A percentile compares a stretch with the other conserved stretches of the same genome.
Evolutionary conservation across 495 filamentous ascomycete genomes (phyloP).

Genomic region (Xylaria curta): DNA sequence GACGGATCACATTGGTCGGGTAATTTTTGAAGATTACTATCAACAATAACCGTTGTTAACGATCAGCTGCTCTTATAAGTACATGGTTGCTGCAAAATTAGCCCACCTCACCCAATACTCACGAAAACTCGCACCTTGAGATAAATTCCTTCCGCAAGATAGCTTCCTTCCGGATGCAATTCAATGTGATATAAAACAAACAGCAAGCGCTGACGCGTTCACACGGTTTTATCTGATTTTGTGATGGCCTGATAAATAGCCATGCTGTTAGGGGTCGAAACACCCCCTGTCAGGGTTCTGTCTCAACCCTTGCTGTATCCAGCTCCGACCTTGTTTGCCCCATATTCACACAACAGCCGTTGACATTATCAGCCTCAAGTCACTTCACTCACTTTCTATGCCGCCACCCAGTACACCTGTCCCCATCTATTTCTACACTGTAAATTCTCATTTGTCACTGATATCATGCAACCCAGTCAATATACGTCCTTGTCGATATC

Average conservation of each 20-base stretch:
- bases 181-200: not conserved
- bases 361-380: conserved; percentile 10
- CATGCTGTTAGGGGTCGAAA: conserved; percentile 26
- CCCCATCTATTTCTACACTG: not conserved
- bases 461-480: conserved; percentile 1
- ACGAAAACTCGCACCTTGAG: not conserved
- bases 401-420: not conserved
- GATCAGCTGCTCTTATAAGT: not conserved
- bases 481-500: not conserved
- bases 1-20: not conserved
- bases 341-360: not conserved
- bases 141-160: not conserved
- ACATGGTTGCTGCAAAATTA: not conserved
- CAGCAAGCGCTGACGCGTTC: conserved; percentile 10
- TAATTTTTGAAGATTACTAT: not conserved
- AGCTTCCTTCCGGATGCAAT: not conserved
- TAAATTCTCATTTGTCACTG: conserved; percentile 10
- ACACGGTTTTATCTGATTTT: not conserved
- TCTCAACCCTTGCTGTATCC: conserved; percentile 38
- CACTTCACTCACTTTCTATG: not conserved
- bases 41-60: not conserved
- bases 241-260: not conserved
- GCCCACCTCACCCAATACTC: not conserved
- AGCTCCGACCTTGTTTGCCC: not conserved
- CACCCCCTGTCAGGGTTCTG: conserved; percentile 41